These are phyloP conservation scores for Clarireedia hainanense DNA, from an alignment of 2,329 filamentous ascomycete species.

Conservation along the genomic window DNA sequence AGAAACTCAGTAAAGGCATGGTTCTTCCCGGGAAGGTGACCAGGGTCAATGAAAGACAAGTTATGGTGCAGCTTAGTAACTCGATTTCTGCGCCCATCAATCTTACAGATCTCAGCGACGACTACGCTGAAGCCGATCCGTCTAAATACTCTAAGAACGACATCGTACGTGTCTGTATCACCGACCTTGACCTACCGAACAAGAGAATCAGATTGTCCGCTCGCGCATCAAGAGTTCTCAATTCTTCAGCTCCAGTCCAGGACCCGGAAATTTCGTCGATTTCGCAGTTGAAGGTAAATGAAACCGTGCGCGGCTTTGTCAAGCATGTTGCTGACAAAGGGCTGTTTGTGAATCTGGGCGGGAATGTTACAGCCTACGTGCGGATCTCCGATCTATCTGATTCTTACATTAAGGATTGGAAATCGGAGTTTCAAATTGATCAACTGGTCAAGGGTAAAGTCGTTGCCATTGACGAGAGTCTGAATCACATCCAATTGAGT, in stretches of 20 bases:
- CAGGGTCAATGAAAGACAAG: conserved; percentile 73
- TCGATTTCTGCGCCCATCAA: conserved; percentile 71
- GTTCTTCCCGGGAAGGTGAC: conserved; percentile 78
- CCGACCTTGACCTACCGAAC: conserved; percentile 72
- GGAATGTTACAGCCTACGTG: conserved; percentile 73
- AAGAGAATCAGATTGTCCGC: conserved; percentile 78
- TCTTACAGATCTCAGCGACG: conserved; percentile 76
- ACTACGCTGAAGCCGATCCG: conserved; percentile 75
- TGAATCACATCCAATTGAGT: conserved; percentile 73
- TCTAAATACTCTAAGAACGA: conserved; percentile 74
- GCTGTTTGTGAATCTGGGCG: conserved; percentile 76
- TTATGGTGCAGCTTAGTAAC: conserved; percentile 81
- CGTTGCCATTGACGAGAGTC: conserved; percentile 57
- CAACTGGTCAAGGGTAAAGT: conserved; percentile 88
- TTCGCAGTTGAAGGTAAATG: conserved; percentile 65
- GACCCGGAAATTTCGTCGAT: conserved; percentile 70
- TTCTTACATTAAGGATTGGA: conserved; percentile 91
- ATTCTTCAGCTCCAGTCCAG: conserved; percentile 70
- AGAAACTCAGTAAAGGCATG: conserved; percentile 68
- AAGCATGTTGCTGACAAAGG: conserved; percentile 86
- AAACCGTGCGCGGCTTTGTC: conserved; percentile 83
- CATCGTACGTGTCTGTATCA: conserved; percentile 77
- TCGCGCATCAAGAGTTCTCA: conserved; percentile 81
- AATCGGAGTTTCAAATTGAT: conserved; percentile 76
- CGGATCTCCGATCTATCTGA: conserved; percentile 86